Conservation (phyloP, 805 yeast genomes). For the Saturnispora mendoncae region DNA sequence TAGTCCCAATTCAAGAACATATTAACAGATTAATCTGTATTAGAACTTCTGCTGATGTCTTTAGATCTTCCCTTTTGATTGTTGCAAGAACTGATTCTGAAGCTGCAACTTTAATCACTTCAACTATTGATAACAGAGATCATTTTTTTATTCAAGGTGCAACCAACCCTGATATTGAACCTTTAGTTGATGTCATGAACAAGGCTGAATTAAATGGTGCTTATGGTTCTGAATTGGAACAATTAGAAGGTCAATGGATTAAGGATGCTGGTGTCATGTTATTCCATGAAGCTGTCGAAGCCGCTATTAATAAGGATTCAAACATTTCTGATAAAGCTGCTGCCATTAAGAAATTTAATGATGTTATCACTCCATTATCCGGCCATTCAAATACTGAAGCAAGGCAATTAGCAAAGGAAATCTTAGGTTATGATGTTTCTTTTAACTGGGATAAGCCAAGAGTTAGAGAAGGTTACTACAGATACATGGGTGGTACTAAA, state of each 20-base stretch:
- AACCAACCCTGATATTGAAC: constrained; percentile 73
- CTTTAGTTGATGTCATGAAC: constrained; percentile 68
- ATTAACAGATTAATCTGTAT: constrained; percentile 89
- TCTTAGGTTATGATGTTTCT: constrained; percentile 74
- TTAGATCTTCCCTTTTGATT: constrained; percentile 75
- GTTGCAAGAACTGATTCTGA: constrained; percentile 97
- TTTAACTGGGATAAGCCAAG: constrained; percentile 95
- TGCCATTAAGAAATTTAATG: constrained; percentile 56
- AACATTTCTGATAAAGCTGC: constrained; percentile 49
- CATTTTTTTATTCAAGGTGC: constrained; percentile 88
- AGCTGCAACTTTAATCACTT: constrained; percentile 91
- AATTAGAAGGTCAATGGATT: constrained; percentile 76
- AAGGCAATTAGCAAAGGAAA: constrained; percentile 58
- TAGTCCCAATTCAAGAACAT: constrained; percentile 96
- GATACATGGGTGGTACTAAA: constrained; percentile 93
- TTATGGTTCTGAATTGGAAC: constrained; percentile 59
- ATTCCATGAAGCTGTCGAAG: constrained; percentile 87
- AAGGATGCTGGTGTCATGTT: constrained; percentile 74
- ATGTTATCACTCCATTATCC: constrained; percentile 65
- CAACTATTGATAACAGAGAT: constrained; percentile 90
- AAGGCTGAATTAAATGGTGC: constrained; percentile 73
- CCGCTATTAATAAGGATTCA: constrained; percentile 55
- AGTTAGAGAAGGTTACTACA: constrained; percentile 94
- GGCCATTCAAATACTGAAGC: constrained; percentile 75
- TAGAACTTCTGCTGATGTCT: constrained; percentile 90